Evolutionary conservation across 2,329 filamentous ascomycete species (phyloP).

Genomic region (Colletotrichum coccodes): DNA sequence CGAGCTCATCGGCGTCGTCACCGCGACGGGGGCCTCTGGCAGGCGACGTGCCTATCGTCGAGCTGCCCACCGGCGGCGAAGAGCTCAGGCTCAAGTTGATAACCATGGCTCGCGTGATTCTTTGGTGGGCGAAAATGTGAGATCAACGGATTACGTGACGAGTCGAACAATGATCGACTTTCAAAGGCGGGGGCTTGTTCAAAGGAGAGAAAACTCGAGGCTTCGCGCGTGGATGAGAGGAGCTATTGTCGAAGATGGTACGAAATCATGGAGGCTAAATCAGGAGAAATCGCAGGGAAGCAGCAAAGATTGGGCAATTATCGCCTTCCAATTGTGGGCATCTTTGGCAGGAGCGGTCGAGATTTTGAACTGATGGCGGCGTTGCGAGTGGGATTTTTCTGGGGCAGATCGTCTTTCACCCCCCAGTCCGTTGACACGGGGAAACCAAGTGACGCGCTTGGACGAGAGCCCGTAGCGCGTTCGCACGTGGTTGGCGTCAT

Average conservation of each 20-base stretch:
- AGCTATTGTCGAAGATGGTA: neutral
- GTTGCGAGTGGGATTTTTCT: conserved; percentile 28
- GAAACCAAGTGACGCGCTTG: conserved; percentile 25
- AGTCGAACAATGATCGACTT: conserved; percentile 4
- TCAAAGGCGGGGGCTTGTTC: neutral
- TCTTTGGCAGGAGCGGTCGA: conserved; percentile 19
- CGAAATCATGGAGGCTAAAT: neutral
- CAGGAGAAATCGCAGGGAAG: neutral
- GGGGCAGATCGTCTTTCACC: conserved; percentile 16
- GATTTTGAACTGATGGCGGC: conserved; percentile 25
- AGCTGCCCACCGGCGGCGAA: conserved; percentile 14
- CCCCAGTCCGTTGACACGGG: conserved; percentile 30
- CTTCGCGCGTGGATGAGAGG: neutral
- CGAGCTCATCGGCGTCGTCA: conserved; percentile 57
- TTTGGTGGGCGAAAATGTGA: neutral
- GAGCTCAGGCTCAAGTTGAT: conserved; percentile 22
- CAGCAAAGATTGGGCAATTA: conserved; percentile 1
- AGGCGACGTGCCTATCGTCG: conserved; percentile 2
- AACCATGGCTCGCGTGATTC: conserved; percentile 3
- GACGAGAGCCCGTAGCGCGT: conserved; percentile 23
- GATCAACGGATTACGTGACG: neutral
- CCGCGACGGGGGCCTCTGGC: neutral
- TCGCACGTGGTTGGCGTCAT: conserved; percentile 32
- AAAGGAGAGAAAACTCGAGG: neutral
- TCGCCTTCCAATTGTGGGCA: neutral